These are phyloP conservation scores for Carex sylvatica DNA, from an alignment of 202 grass and related monocot species.

Conservation along the genomic window DNA sequence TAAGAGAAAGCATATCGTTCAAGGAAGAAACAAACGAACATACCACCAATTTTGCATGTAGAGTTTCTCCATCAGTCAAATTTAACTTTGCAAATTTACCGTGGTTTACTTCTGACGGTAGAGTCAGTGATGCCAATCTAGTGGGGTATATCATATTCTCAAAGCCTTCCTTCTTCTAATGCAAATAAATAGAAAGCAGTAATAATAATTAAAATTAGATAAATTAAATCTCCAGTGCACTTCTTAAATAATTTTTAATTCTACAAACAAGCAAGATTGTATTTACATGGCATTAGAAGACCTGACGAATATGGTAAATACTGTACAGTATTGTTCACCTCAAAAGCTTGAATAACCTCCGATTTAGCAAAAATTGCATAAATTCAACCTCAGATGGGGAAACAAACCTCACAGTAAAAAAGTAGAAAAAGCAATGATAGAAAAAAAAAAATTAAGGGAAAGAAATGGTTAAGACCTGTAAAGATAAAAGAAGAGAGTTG, in stretches of 20 bases:
- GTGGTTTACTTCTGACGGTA: constrained; percentile 36
- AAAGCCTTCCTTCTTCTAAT: constrained; percentile 57
- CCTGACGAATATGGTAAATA: not conserved
- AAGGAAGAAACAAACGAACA: not conserved
- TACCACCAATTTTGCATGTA: constrained; percentile 94
- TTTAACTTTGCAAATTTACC: constrained; percentile 68
- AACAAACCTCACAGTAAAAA: constrained; percentile 2
- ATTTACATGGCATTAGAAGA: not conserved
- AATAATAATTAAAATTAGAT: not conserved
- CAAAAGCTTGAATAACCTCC: not conserved
- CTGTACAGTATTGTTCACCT: not conserved
- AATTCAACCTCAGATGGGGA: not conserved
- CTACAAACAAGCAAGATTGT: constrained; percentile 5
- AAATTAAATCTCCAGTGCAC: not conserved
- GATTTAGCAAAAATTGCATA: not conserved
- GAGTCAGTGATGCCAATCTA: constrained; percentile 59
- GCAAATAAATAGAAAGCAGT: constrained; percentile 7
- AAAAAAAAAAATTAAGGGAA: constrained; percentile 2
- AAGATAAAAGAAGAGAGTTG: constrained; percentile 64
- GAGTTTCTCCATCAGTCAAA: constrained; percentile 60
- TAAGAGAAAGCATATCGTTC: not conserved
- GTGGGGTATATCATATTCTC: constrained; percentile 59
- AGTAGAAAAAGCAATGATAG: constrained; percentile 6
- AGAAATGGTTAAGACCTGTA: constrained; percentile 45
- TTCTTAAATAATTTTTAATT: not conserved